phyloP scores from a whole-genome alignment of 1,284 basidiomycete species.

The Marasmius fiardii region DNA sequence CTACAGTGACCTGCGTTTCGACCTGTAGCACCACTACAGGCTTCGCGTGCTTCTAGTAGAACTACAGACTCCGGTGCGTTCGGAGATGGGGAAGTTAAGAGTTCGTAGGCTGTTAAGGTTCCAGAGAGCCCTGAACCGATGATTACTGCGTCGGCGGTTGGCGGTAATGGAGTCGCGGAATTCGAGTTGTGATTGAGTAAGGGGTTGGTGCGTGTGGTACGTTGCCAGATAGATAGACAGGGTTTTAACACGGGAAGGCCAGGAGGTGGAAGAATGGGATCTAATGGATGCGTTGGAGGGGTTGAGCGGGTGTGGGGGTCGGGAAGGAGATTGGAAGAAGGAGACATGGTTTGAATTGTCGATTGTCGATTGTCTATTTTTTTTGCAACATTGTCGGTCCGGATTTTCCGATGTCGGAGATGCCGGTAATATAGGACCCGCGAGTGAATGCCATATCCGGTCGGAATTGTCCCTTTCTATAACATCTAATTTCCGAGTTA shows the following conservation, averaged over 20 bases:
- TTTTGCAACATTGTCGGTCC: background rate
- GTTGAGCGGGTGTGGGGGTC: background rate
- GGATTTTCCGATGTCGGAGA: too few relatives aligned
- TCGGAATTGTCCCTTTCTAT: too few relatives aligned
- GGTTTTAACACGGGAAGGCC: constrained; percentile 15
- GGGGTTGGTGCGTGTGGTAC: constrained; percentile 11
- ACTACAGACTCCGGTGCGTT: constrained; percentile 16
- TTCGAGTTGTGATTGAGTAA: constrained; percentile 4
- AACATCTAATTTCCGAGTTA: too few relatives aligned
- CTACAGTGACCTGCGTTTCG: constrained; percentile 19
- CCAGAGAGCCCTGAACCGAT: constrained; percentile 18
- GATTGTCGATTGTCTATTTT: too few relatives aligned
- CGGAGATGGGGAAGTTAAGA: constrained; percentile 9
- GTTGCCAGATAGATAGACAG: constrained; percentile 18
- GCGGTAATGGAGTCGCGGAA: constrained; percentile 2
- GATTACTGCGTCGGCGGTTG: constrained; percentile 15
- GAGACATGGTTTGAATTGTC: too few relatives aligned
- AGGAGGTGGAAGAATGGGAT: constrained; percentile 5
- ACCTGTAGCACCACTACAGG: constrained; percentile 17
- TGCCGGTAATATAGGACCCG: too few relatives aligned
- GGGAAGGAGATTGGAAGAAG: background rate
- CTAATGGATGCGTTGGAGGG: background rate
- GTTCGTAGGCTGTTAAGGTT: constrained; percentile 15
- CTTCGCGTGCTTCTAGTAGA: constrained; percentile 17
- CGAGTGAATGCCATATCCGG: too few relatives aligned